Base-by-base conservation (phyloP, 164 flowering plant genomes). In the Cinnamomum micranthum region DNA sequence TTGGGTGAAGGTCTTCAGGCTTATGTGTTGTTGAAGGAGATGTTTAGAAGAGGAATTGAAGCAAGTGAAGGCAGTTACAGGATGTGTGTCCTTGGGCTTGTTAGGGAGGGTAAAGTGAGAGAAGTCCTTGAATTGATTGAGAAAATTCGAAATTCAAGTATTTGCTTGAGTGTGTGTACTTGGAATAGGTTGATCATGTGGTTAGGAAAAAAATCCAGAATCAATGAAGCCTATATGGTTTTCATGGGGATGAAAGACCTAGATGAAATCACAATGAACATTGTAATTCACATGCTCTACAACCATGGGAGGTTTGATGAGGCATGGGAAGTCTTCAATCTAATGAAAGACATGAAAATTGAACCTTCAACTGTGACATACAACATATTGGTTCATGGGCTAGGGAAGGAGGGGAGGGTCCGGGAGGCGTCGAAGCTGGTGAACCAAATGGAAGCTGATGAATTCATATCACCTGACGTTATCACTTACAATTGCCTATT, bases 321-420 rank as follows among this genome's bases (percentile, higher is more conserved):
- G 27, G 78, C 76, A 27, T 79, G 81, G 81, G 71, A 75, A 63
- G 73, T 68, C 11, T 75, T 75, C 68, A 22, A 51, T 69, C 66
- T 25, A 6, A 79, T 75, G 81, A 69, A 76, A 33, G 73, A 69
- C 67, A 79, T 50, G 76, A 76, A 69, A 62, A 72, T 79, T 69
- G 70, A 75, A 50, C 70, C 81, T 20, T 75, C 78, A 0, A 41
- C 73, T 22, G 75, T 79, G 70, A 74, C 81, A 33, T 75, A 71
- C 31, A 79, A 79, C 68, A 79, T 79, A 25, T 41, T 79, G 75
- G 58, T 79, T 24, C 77, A 79, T 79, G 77, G 81, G 64, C 72
- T 79, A 22, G 24, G 75, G 17, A 72, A 23, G 47, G 78, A 79
- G 28, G 77, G 72, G 10, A 71, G 62, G 72, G 25, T 67, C 47